Evolutionary conservation across 495 filamentous ascomycete species (phyloP).

Genomic region (Trichocladium uniseriatum): DNA sequence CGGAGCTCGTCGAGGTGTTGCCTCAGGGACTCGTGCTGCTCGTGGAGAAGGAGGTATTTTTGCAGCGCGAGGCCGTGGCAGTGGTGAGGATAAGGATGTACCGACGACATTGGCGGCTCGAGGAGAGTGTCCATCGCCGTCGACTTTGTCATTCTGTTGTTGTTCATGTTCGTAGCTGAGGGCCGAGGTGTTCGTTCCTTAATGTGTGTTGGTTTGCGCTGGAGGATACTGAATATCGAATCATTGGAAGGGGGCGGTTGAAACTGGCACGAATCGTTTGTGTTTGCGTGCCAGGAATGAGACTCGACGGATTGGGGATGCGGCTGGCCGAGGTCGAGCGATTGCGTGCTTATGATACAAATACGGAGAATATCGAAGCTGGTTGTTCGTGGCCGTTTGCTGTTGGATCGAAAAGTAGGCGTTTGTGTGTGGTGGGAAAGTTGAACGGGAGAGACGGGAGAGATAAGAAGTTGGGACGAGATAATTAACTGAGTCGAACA

Average conservation of each 20-base stretch:
- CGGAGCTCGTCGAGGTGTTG: constrained; percentile 42
- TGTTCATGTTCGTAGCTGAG: constrained; percentile 2
- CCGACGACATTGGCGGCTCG: constrained; percentile 11
- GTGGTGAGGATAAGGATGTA: constrained; percentile 18
- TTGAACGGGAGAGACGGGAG: neutral
- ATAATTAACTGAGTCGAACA: neutral
- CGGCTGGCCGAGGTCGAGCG: neutral
- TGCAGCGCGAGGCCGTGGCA: constrained; percentile 44
- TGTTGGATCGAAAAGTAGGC: neutral
- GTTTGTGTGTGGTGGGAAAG: neutral
- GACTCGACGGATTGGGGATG: neutral
- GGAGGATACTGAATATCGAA: constrained; percentile 7
- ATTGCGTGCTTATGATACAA: constrained; percentile 10
- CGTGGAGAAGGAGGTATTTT: constrained; percentile 46
- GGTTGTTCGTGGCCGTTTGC: neutral
- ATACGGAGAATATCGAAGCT: constrained; percentile 1
- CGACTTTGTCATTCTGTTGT: constrained; percentile 4
- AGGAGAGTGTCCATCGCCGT: constrained; percentile 7
- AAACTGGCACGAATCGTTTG: neutral
- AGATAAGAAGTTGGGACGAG: neutral
- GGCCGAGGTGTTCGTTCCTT: neutral
- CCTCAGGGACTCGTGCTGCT: constrained; percentile 45
- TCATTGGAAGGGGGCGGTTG: constrained; percentile 6
- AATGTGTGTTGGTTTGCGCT: constrained; percentile 4
- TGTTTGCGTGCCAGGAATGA: neutral